A percentile compares a stretch with the other conserved stretches of the same genome.
Conservation (phyloP, 495 filamentous ascomycete genomes). For the Rostrohypoxylon terebratum region DNA sequence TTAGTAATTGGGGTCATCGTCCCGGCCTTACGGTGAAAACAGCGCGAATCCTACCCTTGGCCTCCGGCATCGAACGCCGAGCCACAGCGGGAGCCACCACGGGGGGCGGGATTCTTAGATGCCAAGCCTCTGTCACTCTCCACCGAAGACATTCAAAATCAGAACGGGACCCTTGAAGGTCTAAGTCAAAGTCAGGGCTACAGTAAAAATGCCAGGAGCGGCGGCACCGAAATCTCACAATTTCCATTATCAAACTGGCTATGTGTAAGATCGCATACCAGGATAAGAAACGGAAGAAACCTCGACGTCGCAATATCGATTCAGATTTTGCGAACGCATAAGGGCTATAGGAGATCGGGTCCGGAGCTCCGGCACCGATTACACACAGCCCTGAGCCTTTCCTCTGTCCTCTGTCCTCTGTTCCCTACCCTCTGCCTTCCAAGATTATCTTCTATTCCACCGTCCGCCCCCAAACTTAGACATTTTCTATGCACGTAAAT, state of each 20-base stretch:
- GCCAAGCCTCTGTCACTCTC: neutral
- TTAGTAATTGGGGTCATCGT: neutral
- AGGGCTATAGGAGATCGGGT: conserved; percentile 13
- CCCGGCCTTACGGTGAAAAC: neutral
- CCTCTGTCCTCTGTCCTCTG: neutral
- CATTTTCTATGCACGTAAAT: conserved; percentile 13
- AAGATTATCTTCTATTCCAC: neutral
- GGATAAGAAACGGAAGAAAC: neutral
- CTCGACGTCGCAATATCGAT: conserved; percentile 16
- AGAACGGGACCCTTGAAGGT: neutral
- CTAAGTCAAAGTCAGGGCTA: neutral
- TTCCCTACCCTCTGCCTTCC: no score
- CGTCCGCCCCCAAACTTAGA: conserved; percentile 24
- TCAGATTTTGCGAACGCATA: neutral
- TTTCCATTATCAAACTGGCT: conserved; percentile 6
- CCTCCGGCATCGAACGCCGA: neutral
- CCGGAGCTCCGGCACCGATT: conserved; percentile 27
- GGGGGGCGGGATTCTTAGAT: neutral
- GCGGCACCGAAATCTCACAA: conserved; percentile 1
- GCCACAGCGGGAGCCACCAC: conserved; percentile 9
- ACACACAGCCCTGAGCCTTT: neutral
- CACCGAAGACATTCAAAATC: neutral
- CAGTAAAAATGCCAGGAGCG: neutral
- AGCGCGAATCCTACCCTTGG: neutral
- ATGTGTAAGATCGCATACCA: conserved; percentile 8